Evolutionary conservation across 1,139 yeast species (phyloP).

Genomic region (Yamadazyma sp.): DNA sequence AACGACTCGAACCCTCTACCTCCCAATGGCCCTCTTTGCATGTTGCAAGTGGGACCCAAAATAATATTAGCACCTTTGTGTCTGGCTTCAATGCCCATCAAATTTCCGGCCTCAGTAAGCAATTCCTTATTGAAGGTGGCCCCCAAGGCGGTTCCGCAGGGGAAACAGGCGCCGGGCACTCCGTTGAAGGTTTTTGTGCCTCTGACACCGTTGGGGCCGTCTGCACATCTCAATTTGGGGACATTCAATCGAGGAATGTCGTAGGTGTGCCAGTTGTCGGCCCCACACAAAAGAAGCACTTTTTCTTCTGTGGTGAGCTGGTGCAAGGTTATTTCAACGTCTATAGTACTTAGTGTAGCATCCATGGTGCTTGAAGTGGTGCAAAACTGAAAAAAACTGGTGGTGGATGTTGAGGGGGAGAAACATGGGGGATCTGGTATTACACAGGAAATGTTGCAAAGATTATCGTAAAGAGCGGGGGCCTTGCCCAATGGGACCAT

Average conservation of each 20-base stretch:
- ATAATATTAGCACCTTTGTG: conserved; percentile 34
- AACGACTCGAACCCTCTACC: conserved; percentile 37
- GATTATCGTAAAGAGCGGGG: conserved; percentile 5
- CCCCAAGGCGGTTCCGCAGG: conserved; percentile 37
- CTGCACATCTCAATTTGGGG: conserved; percentile 27
- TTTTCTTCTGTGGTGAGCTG: conserved; percentile 49
- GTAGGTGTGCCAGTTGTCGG: conserved; percentile 57
- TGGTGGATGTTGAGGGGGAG: conserved; percentile 2
- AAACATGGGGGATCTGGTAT: conserved; percentile 5
- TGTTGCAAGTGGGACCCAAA: conserved; percentile 36
- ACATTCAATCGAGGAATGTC: conserved; percentile 45
- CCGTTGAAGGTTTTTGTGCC: conserved; percentile 32
- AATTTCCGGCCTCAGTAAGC: conserved; percentile 26
- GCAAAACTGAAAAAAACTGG: no score
- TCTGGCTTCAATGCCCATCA: conserved; percentile 34
- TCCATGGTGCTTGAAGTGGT: no score
- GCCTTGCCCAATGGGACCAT: background rate
- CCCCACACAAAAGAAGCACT: conserved; percentile 45
- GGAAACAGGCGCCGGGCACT: conserved; percentile 34
- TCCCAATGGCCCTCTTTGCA: conserved; percentile 34
- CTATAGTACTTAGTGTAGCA: conserved; percentile 15
- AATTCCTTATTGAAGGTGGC: conserved; percentile 42
- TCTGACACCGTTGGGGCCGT: conserved; percentile 37
- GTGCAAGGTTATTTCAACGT: conserved; percentile 42
- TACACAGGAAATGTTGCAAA: conserved; percentile 3